These are phyloP conservation scores for Albizia julibrissin DNA, from an alignment of 306 rosid species.

Conservation along the genomic window DNA sequence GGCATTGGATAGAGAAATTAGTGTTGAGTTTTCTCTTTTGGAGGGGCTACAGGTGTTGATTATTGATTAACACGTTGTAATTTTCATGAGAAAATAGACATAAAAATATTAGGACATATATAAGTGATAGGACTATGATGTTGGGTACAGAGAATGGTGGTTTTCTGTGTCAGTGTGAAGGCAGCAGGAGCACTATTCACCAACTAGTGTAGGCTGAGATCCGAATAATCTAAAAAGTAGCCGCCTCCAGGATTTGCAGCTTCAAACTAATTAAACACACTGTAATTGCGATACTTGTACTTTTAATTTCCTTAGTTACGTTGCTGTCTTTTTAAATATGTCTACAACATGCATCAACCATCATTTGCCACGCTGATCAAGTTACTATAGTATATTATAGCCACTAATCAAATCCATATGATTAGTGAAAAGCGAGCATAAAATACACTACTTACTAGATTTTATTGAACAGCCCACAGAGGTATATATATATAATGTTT, in stretches of 20 bases:
- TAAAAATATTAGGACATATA: neutral
- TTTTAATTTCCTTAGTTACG: neutral
- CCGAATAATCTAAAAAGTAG: neutral
- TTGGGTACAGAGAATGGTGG: neutral
- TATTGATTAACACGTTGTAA: neutral
- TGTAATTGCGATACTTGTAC: neutral
- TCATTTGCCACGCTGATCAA: neutral
- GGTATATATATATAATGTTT: neutral
- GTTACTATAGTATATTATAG: neutral
- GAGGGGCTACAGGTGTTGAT: too few relatives aligned
- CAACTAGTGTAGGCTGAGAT: neutral
- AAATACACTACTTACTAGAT: neutral
- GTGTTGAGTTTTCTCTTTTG: too few relatives aligned
- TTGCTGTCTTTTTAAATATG: neutral
- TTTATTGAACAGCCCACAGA: neutral
- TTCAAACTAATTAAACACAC: neutral
- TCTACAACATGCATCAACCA: neutral
- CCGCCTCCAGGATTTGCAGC: neutral
- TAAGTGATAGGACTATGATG: neutral
- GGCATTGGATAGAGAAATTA: too few relatives aligned
- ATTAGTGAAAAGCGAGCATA: neutral
- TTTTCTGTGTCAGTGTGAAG: neutral
- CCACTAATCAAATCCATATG: neutral
- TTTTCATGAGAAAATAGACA: neutral
- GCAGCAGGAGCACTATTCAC: neutral